Percentiles rank a stretch among this genome's conserved stretches.
Conservation (phyloP, 2,329 filamentous ascomycete species). For the Huntiella bhutanensis region DNA sequence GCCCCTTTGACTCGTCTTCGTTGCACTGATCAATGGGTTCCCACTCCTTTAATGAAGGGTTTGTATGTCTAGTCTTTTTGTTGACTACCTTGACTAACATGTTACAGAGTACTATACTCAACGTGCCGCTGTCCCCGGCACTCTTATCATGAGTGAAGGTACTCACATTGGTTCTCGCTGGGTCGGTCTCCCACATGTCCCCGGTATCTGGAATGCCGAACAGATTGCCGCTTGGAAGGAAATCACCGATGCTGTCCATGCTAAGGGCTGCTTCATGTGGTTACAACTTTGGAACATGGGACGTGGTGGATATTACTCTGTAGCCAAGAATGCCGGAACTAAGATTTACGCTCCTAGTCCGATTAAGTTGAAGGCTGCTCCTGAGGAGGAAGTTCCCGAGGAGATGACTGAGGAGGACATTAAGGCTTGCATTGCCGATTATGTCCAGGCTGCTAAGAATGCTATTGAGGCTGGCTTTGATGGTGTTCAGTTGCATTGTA, state of each 20-base stretch:
- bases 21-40: slow-evolving; percentile 21
- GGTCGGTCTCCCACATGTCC: slow-evolving; percentile 24
- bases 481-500: slow-evolving; percentile 37
- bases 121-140: slow-evolving; percentile 23
- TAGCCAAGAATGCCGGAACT: slow-evolving; percentile 1
- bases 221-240: slow-evolving; percentile 41
- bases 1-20: slow-evolving; percentile 39
- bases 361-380: slow-evolving; percentile 21
- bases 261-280: slow-evolving; percentile 41
- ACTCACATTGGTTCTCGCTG: slow-evolving; percentile 22
- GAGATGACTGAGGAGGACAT: slow-evolving; percentile 51
- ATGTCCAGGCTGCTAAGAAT: slow-evolving; percentile 32
- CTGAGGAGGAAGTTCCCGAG: slow-evolving; percentile 34
- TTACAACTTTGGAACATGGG: slow-evolving; percentile 48
- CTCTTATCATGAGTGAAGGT: slow-evolving; percentile 26
- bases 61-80: neutral
- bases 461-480: slow-evolving; percentile 49
- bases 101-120: slow-evolving; percentile 25
- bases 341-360: slow-evolving; percentile 6
- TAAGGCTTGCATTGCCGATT: slow-evolving; percentile 40
- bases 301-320: slow-evolving; percentile 33
- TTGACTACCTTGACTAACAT: slow-evolving; percentile 11
- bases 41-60: slow-evolving; percentile 20
- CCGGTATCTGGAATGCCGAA: slow-evolving; percentile 37
- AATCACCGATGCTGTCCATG: slow-evolving; percentile 43